Conservation (phyloP, 768 basidiomycete genomes). For the Lentinula edodes region DNA sequence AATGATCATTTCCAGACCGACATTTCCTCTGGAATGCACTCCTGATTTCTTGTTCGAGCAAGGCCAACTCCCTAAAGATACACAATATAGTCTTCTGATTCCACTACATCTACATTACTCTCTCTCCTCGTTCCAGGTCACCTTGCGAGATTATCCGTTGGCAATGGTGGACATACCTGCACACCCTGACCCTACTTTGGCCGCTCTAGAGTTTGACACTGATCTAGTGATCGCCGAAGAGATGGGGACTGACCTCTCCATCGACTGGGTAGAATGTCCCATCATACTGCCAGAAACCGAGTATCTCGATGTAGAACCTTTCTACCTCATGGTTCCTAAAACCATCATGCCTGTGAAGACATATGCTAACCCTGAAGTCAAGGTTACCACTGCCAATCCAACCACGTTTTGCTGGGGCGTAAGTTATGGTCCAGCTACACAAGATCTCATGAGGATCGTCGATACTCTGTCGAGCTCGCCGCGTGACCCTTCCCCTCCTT, state of each 20-base stretch:
- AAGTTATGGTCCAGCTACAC: conserved; percentile 79
- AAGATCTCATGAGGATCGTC: conserved; percentile 79
- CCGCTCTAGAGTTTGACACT: conserved; percentile 61
- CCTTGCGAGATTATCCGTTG: conserved; percentile 84
- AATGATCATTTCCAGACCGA: conserved; percentile 52
- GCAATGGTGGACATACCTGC: conserved; percentile 74
- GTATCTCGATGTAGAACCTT: conserved; percentile 40
- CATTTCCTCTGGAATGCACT: conserved; percentile 50
- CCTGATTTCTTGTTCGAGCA: conserved; percentile 60
- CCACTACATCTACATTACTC: conserved; percentile 76
- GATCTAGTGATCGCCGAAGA: conserved; percentile 88
- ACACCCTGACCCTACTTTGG: conserved; percentile 26
- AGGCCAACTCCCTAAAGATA: conserved; percentile 69
- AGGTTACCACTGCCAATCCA: conserved; percentile 54
- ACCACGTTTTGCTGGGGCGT: conserved; percentile 87
- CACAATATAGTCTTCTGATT: conserved; percentile 72
- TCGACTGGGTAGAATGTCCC: conserved; percentile 66
- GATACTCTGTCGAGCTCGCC: conserved; percentile 77
- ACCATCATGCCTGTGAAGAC: conserved; percentile 95
- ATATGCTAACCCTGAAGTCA: conserved; percentile 72
- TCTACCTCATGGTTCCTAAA: conserved; percentile 70
- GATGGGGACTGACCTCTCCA: conserved; percentile 60
- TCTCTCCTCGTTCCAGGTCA: conserved; percentile 52
- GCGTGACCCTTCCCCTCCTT: conserved; percentile 71
- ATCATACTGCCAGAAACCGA: conserved; percentile 56